A percentile compares a stretch with the other conserved stretches of the same genome.
These are phyloP conservation scores for Alectoria sarmentosa DNA, from an alignment of 495 filamentous ascomycete genomes.

Conservation along the genomic window DNA sequence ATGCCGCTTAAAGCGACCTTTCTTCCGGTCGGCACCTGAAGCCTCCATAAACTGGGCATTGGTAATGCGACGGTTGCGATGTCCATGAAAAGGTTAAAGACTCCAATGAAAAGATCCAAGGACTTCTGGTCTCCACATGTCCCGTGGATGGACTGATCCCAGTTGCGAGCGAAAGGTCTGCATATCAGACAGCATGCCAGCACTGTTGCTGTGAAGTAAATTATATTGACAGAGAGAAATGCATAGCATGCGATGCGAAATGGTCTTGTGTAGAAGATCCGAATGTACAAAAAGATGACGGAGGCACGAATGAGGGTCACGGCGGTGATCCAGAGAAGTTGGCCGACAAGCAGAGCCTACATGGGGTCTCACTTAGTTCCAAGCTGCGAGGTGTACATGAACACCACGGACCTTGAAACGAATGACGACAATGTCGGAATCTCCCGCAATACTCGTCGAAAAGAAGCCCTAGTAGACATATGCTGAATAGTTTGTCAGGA, in stretches of 20 bases:
- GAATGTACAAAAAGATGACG: conserved; percentile 37
- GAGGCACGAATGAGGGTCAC: conserved; percentile 33
- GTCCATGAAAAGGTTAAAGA: conserved; percentile 33
- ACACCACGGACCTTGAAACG: neutral
- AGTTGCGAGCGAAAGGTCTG: conserved; percentile 30
- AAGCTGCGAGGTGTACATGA: neutral
- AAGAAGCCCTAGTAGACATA: neutral
- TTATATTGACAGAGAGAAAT: conserved; percentile 22
- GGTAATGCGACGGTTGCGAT: conserved; percentile 35
- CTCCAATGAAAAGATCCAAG: conserved; percentile 30
- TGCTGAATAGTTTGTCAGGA: neutral
- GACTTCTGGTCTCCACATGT: conserved; percentile 30
- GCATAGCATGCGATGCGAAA: conserved; percentile 31
- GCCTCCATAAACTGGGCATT: conserved; percentile 38
- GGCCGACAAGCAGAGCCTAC: conserved; percentile 13
- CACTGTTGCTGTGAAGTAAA: conserved; percentile 21
- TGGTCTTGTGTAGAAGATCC: conserved; percentile 30
- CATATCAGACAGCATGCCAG: conserved; percentile 35
- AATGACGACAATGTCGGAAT: neutral
- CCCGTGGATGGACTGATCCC: conserved; percentile 26
- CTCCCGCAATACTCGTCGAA: neutral
- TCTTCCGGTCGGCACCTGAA: conserved; percentile 33
- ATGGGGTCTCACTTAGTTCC: too few relatives aligned
- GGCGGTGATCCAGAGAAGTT: conserved; percentile 28
- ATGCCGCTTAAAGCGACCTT: conserved; percentile 26